Conservation (phyloP, 805 yeast genomes). For the Clavispora vitiphila region DNA sequence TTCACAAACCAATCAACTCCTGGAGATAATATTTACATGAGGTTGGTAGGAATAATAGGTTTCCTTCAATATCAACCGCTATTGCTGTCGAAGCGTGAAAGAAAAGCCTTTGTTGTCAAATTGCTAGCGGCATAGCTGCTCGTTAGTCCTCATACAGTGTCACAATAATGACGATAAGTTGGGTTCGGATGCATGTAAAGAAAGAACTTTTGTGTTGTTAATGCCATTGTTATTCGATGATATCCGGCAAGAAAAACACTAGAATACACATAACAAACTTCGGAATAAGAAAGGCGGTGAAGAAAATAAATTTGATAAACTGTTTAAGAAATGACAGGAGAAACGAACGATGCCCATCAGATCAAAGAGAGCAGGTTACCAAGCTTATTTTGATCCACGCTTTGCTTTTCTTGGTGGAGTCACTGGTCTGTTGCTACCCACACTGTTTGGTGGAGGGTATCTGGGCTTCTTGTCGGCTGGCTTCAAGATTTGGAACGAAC, state of each 20-base stretch:
- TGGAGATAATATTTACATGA: constrained; percentile 1
- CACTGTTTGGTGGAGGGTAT: constrained; percentile 40
- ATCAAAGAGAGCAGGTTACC: background rate
- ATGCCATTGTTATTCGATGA: background rate
- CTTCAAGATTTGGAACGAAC: constrained; percentile 94
- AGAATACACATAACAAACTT: constrained; percentile 1
- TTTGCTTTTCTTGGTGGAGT: constrained; percentile 59
- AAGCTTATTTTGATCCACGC: constrained; percentile 40
- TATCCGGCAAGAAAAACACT: constrained; percentile 1
- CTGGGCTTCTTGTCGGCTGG: constrained; percentile 96
- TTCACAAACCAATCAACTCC: background rate
- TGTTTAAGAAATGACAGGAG: background rate
- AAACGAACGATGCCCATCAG: background rate
- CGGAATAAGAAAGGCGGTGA: background rate
- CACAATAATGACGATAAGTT: constrained; percentile 2
- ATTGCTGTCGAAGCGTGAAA: background rate
- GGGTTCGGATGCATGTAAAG: constrained; percentile 2
- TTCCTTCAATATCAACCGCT: background rate
- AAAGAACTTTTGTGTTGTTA: background rate
- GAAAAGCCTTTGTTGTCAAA: background rate
- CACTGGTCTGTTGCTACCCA: constrained; percentile 45
- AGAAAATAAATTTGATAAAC: background rate
- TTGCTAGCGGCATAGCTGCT: background rate
- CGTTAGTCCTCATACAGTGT: background rate
- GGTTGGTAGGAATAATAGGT: background rate